A percentile compares a stretch with the other conserved stretches of the same genome.
These are phyloP conservation scores for Tolypocladium album DNA, from an alignment of 2,329 filamentous ascomycete genomes.

Conservation along the genomic window DNA sequence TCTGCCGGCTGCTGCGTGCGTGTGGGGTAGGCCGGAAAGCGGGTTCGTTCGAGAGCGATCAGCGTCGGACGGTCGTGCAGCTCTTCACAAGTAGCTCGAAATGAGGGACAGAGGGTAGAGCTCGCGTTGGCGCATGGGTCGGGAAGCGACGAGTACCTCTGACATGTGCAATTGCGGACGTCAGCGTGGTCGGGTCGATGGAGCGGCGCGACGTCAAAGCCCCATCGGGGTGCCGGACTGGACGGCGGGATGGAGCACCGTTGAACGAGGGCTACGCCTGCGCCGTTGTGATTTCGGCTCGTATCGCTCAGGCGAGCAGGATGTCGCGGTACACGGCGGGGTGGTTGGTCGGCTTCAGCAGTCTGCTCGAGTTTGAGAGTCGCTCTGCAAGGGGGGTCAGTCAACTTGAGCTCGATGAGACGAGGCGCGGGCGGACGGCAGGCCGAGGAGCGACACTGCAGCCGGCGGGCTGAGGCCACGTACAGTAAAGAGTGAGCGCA, in stretches of 20 bases:
- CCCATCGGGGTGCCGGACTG: conserved; percentile 1
- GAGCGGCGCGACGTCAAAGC: neutral
- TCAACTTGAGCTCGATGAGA: conserved; percentile 1
- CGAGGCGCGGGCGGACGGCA: neutral
- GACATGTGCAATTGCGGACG: conserved; percentile 9
- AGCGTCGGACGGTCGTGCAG: conserved; percentile 11
- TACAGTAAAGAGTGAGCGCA: conserved; percentile 24
- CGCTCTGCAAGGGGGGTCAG: conserved; percentile 12
- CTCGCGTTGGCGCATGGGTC: conserved; percentile 30
- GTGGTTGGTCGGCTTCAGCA: conserved; percentile 7
- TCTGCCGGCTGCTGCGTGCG: conserved; percentile 9
- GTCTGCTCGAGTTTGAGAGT: conserved; percentile 11
- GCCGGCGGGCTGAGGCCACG: conserved; percentile 5
- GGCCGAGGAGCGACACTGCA: neutral
- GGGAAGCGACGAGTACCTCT: conserved; percentile 10
- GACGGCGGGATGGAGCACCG: neutral
- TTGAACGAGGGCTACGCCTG: neutral
- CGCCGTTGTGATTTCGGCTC: neutral
- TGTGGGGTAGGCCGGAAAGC: conserved; percentile 2
- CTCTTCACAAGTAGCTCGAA: conserved; percentile 20
- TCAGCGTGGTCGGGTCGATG: conserved; percentile 3
- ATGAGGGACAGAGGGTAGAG: conserved; percentile 18
- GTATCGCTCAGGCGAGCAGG: neutral
- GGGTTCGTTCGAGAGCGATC: conserved; percentile 5
- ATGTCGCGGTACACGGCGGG: neutral